A percentile compares a stretch with the other conserved stretches of the same genome.
Evolutionary conservation across 805 yeast species (phyloP).

Genomic region (Spencermartinsiella europaea): DNA sequence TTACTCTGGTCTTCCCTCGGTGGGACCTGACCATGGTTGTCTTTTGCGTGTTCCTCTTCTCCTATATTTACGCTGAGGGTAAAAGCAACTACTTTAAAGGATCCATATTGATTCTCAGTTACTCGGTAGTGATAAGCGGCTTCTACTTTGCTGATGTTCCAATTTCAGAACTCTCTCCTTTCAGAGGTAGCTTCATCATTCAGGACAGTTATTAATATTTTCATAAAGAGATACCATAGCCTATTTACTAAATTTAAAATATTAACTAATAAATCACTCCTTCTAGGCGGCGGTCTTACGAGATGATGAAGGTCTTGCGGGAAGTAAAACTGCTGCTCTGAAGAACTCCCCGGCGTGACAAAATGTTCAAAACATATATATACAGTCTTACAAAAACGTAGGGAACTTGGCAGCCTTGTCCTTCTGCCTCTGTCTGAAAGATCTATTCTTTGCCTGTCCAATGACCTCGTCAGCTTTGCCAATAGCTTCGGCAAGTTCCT

Average conservation of each 20-base stretch:
- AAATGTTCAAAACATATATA: no score
- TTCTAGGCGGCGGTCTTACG: no score
- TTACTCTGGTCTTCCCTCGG: conserved; percentile 83
- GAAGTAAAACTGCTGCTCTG: no score
- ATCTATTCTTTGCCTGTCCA: not conserved
- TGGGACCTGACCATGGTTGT: conserved; percentile 91
- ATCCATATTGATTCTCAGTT: conserved; percentile 73
- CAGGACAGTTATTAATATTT: not conserved
- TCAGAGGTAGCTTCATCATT: not conserved
- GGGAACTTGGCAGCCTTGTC: not conserved
- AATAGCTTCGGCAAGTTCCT: conserved; percentile 60
- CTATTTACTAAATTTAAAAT: no score
- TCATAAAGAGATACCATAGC: no score
- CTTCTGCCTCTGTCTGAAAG: not conserved
- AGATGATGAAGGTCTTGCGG: no score
- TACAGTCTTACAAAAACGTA: not conserved
- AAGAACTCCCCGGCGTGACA: no score
- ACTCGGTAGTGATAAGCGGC: conserved; percentile 70
- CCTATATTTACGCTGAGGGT: conserved; percentile 94
- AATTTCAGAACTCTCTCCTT: not conserved
- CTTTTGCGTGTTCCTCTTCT: conserved; percentile 80
- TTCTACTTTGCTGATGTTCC: conserved; percentile 57
- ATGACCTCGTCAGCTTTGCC: conserved; percentile 46
- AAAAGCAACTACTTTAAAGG: conserved; percentile 96
- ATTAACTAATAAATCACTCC: no score